Conservation (phyloP, 495 filamentous ascomycete genomes). For the Immersiella caudata region DNA sequence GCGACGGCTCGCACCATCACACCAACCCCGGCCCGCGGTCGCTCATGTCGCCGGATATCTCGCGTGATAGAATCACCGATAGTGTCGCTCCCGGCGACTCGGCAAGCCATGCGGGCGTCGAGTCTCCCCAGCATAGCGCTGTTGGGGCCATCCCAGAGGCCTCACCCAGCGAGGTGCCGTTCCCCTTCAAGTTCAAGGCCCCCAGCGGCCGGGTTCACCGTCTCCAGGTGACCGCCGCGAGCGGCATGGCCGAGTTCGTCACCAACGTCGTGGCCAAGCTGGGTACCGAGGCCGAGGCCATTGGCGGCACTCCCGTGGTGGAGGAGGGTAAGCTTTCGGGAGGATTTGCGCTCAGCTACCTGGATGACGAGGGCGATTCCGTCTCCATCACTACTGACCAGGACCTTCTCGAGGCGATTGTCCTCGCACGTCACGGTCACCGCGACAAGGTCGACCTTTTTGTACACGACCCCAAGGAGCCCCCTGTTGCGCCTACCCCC, state of each 20-base stretch:
- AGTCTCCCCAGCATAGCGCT: constrained; percentile 71
- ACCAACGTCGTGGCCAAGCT: constrained; percentile 80
- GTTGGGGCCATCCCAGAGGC: constrained; percentile 45
- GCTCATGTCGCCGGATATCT: constrained; percentile 76
- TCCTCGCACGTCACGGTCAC: constrained; percentile 71
- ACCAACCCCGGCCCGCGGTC: constrained; percentile 48
- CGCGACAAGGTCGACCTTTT: constrained; percentile 96
- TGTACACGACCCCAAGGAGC: constrained; percentile 89
- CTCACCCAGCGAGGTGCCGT: constrained; percentile 70
- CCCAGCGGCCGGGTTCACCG: constrained; percentile 94
- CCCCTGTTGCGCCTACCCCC: constrained; percentile 71
- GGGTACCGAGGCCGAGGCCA: constrained; percentile 79
- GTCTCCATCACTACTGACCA: constrained; percentile 96
- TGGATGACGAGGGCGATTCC: constrained; percentile 96
- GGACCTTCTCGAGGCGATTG: constrained; percentile 88
- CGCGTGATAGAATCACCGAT: constrained; percentile 62
- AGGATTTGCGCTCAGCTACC: constrained; percentile 92
- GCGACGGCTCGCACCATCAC: constrained; percentile 66
- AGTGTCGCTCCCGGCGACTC: constrained; percentile 92
- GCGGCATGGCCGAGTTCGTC: constrained; percentile 82
- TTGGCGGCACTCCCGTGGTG: constrained; percentile 77
- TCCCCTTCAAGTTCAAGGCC: constrained; percentile 99
- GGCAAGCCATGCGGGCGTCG: constrained; percentile 85
- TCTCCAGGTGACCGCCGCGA: constrained; percentile 77
- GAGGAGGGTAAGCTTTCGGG: constrained; percentile 77